Conservation (phyloP, 2,329 filamentous ascomycete genomes). For the Sclerotiophoma versabilis region DNA sequence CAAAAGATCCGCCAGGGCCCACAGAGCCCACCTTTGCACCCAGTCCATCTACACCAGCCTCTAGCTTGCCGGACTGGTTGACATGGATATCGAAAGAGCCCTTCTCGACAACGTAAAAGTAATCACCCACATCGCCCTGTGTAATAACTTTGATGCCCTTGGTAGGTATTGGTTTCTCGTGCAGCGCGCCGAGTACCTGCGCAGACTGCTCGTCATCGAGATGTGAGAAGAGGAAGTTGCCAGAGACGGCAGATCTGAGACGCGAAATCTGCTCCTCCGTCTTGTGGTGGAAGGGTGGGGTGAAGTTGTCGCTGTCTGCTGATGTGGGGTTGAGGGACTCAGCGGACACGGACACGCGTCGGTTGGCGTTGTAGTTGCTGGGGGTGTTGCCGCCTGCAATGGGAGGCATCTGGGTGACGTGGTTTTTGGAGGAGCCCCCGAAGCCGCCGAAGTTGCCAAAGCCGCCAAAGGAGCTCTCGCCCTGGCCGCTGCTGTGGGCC, state of each 20-base stretch:
- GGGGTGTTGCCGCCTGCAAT: slow-evolving; percentile 71
- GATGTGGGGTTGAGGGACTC: slow-evolving; percentile 92
- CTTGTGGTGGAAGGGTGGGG: slow-evolving; percentile 85
- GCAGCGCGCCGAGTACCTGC: slow-evolving; percentile 86
- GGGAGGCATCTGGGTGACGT: slow-evolving; percentile 52
- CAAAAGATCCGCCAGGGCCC: slow-evolving; percentile 89
- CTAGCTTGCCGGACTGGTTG: slow-evolving; percentile 76
- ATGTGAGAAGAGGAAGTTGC: slow-evolving; percentile 93
- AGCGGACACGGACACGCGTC: slow-evolving; percentile 94
- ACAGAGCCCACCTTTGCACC: slow-evolving; percentile 83
- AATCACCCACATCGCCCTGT: slow-evolving; percentile 95
- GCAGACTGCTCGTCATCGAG: slow-evolving; percentile 90
- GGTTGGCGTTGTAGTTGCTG: slow-evolving; percentile 89
- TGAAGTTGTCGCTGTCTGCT: slow-evolving; percentile 86
- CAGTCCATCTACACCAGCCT: slow-evolving; percentile 81
- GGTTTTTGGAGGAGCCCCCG: slow-evolving; percentile 39
- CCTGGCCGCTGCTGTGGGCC: slow-evolving; percentile 33
- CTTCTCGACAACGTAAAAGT: slow-evolving; percentile 95
- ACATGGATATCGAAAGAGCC: slow-evolving; percentile 92
- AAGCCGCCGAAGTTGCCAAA: slow-evolving; percentile 46
- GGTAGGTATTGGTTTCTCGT: slow-evolving; percentile 94
- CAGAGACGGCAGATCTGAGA: slow-evolving; percentile 79
- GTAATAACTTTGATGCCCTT: slow-evolving; percentile 91
- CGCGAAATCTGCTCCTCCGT: slow-evolving; percentile 79
- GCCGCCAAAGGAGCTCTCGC: slow-evolving; percentile 49